Base-by-base conservation (phyloP, 2,329 filamentous ascomycete genomes). In the Cylindrodendrum hubeiense region DNA sequence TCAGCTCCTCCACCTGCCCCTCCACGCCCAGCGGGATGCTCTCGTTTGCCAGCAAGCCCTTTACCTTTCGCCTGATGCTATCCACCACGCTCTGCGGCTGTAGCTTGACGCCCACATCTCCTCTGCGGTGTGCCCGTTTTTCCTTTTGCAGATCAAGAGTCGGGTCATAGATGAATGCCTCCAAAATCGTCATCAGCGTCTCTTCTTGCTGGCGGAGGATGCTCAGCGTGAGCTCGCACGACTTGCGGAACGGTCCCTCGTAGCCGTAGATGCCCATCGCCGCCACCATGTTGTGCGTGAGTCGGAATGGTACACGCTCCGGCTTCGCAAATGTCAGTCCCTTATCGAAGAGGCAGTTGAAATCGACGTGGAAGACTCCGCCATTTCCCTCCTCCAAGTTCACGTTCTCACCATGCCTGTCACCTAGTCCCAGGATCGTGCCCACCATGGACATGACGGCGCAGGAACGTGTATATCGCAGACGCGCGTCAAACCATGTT, bases 371-470 rank as follows among this genome's bases (percentile, higher is more conserved):
- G 80, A 99, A 93, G 3, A 97, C 90, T 55, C 95, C 95, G 47
- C 97, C 96, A 69, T 94, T 97, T 61, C 93, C 92, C 82, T 98
- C 94, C 79, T 98, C 94, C 33, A 99, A 90, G 30, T 98, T 88
- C 60, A 99, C 93, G 79, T 99, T 99, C 79, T 99, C 96, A 63
- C 95, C 95, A 80, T 99, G 96, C 4, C 96, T 91, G 80, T 99
- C 96, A 41, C 96, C 96, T 0, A 99, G 85, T 0, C 92, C 96
- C 5, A 99, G 87, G 52, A 98, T 95, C 61, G 97, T 97, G 53
- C 96, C 96, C 5, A 97, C 94, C 89, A 99, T 99, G n/a, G 94
- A 97, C 95, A 99, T 99, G 71, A 99, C 96, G 12, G 97, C 96
- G 74, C 93, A 95, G 1, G 96, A 97, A 4, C 96, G 90, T 2